These are phyloP conservation scores for Thalassiosira ordinaria DNA, from an alignment of 352 stramenopile genomes.

Conservation along the genomic window DNA sequence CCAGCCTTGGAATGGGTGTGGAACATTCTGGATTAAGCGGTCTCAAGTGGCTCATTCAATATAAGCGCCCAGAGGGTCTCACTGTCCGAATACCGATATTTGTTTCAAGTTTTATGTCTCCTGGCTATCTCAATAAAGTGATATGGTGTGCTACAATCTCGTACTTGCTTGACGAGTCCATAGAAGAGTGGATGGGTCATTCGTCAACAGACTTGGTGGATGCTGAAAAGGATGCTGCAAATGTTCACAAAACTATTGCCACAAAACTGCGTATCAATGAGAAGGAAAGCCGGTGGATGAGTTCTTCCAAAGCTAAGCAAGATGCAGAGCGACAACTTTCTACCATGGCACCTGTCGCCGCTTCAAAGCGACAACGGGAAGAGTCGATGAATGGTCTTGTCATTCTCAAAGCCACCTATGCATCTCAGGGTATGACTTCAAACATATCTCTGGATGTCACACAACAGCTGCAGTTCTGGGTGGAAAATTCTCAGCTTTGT, in stretches of 20 bases:
- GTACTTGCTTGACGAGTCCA: conserved; percentile 43
- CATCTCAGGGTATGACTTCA: not conserved
- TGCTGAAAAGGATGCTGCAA: not conserved
- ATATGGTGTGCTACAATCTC: conserved; percentile 29
- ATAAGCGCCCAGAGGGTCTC: conserved; percentile 43
- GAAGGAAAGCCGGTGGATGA: conserved; percentile 34
- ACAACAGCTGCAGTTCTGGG: conserved; percentile 53
- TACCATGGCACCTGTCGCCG: conserved; percentile 37
- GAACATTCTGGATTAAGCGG: conserved; percentile 34
- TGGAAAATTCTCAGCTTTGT: conserved; percentile 36
- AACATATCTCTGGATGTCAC: conserved; percentile 28
- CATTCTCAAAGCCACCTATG: conserved; percentile 56
- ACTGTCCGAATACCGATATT: conserved; percentile 47
- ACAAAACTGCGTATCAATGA: conserved; percentile 16
- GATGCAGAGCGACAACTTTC: conserved; percentile 20
- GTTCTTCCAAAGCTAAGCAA: conserved; percentile 34
- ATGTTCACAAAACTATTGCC: conserved; percentile 24
- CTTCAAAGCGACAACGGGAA: conserved; percentile 36
- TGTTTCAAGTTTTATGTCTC: conserved; percentile 30
- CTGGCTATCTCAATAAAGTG: conserved; percentile 34
- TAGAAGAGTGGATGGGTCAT: conserved; percentile 34
- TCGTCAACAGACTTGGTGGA: not conserved
- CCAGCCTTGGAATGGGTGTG: conserved; percentile 28
- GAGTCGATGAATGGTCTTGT: conserved; percentile 48
- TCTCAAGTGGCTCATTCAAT: conserved; percentile 49